Percentiles rank a stretch among this genome's conserved stretches.
Evolutionary conservation across 257 asterid species (phyloP).

Genomic region (Jaltomata sinuosa): DNA sequence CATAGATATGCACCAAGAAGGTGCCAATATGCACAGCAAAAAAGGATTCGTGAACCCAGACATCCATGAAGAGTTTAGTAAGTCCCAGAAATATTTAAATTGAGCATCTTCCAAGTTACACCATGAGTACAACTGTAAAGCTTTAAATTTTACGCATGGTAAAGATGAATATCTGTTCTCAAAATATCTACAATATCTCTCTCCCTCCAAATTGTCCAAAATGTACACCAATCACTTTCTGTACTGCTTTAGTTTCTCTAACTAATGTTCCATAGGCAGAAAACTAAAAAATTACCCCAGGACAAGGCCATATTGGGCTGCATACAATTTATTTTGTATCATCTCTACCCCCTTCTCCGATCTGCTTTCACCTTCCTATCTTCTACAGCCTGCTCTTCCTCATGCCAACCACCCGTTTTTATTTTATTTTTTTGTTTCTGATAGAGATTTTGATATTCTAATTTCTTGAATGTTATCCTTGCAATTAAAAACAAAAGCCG

Average conservation of each 20-base stretch:
- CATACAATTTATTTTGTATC: background rate
- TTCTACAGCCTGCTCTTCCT: background rate
- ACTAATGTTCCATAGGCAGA: background rate
- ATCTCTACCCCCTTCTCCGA: background rate
- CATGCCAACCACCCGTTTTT: background rate
- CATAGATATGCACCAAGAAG: background rate
- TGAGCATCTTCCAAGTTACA: background rate
- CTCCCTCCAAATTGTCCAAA: background rate
- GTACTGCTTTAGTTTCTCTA: background rate
- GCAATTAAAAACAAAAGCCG: background rate
- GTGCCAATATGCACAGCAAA: background rate
- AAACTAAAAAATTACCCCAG: background rate
- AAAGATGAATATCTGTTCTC: background rate
- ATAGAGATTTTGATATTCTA: background rate
- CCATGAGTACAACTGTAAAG: background rate
- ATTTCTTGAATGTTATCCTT: background rate
- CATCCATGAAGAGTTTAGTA: background rate
- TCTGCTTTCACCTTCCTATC: background rate
- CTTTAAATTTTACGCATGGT: background rate
- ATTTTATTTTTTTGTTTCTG: background rate
- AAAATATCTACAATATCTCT: background rate
- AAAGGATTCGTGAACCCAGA: background rate
- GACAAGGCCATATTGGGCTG: background rate
- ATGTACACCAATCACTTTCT: background rate
- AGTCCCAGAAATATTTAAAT: background rate